Conservation (phyloP, 805 yeast species). For the Wickerhamiella lipophila region DNA sequence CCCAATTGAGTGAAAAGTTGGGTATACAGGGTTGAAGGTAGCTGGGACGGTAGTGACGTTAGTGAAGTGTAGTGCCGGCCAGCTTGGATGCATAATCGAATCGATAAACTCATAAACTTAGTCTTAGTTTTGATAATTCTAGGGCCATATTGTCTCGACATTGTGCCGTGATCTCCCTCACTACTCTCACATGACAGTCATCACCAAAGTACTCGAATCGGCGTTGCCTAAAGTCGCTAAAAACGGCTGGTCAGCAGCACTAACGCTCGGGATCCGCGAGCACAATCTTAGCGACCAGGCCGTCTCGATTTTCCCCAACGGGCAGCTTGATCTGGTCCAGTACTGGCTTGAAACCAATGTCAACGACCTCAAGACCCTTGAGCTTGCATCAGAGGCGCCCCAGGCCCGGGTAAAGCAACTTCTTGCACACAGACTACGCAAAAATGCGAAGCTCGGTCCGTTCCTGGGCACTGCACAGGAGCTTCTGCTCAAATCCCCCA, state of each 20-base stretch:
- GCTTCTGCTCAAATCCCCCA: conserved; percentile 44
- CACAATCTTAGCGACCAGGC: conserved; percentile 42
- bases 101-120: too few species aligned
- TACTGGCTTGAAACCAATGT: conserved; percentile 38
- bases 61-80: too few species aligned
- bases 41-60: too few species aligned
- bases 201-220: conserved; percentile 27
- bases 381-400: not conserved
- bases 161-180: not conserved
- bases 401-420: conserved; percentile 31
- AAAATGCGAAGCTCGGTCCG: conserved; percentile 29
- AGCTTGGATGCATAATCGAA: too few species aligned
- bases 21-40: too few species aligned
- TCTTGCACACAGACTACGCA: conserved; percentile 31
- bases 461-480: conserved; percentile 37
- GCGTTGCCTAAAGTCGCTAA: conserved; percentile 37
- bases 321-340: conserved; percentile 39
- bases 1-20: conserved; percentile 17
- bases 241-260: conserved; percentile 40
- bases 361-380: conserved; percentile 26
- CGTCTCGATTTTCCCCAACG: conserved; percentile 31
- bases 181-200: conserved; percentile 15
- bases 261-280: conserved; percentile 38
- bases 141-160: too few species aligned
- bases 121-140: too few species aligned